phyloP scores from a whole-genome alignment of 2,329 filamentous ascomycete genomes.

The Coniella lustricola region DNA sequence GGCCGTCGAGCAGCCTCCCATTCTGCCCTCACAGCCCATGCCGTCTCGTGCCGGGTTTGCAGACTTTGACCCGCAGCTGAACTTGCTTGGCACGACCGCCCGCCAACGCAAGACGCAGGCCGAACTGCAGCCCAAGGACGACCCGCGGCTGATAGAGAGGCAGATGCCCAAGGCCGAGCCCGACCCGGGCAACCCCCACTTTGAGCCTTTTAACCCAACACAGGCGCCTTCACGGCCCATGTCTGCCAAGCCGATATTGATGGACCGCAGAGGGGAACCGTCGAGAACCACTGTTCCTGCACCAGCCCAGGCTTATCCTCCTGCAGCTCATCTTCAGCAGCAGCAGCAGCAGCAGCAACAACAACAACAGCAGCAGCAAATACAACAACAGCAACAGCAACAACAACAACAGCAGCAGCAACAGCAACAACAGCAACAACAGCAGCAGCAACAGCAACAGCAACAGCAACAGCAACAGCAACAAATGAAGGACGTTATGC shows the following conservation, averaged over 20 bases:
- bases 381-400: conserved; percentile 16
- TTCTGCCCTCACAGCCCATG: conserved; percentile 25
- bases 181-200: conserved; percentile 38
- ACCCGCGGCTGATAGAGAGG: conserved; percentile 20
- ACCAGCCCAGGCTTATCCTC: conserved; percentile 28
- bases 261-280: conserved; percentile 36
- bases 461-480: conserved; percentile 10
- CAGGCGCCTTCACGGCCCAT: conserved; percentile 28
- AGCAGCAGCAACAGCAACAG: no score
- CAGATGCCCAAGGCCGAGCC: conserved; percentile 43
- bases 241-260: conserved; percentile 30
- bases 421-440: conserved; percentile 16
- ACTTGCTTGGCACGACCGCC: conserved; percentile 17
- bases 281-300: conserved; percentile 30
- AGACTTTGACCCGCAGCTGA: conserved; percentile 10
- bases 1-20: conserved; percentile 22
- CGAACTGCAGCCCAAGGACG: conserved; percentile 23
- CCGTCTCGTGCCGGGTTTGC: conserved; percentile 20
- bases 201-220: conserved; percentile 37
- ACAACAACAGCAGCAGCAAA: no score
- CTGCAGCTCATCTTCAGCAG: conserved; percentile 16
- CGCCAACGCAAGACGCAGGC: conserved; percentile 28
- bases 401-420: no score
- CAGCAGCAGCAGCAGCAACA: conserved; percentile 7
- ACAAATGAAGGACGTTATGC: conserved; percentile 2